Conservation (phyloP, 2,329 filamentous ascomycete species). For the Apiospora phragmitis region DNA sequence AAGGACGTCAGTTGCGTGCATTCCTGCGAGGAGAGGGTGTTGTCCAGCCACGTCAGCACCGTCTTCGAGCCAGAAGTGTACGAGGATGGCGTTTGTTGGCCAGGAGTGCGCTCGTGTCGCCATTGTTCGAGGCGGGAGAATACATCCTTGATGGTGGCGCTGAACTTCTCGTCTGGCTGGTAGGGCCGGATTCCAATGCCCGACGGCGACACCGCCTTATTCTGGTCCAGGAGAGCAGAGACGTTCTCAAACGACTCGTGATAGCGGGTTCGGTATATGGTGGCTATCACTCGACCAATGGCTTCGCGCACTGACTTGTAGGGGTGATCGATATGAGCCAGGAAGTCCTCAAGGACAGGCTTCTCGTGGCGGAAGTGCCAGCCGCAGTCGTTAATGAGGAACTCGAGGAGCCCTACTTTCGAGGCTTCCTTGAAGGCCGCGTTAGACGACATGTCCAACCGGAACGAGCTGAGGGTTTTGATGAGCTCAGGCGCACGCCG, state of each 20-base stretch:
- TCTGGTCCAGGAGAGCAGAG: constrained; percentile 69
- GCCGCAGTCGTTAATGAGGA: constrained; percentile 81
- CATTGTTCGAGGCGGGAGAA: constrained; percentile 82
- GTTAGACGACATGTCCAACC: constrained; percentile 91
- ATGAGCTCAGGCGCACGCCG: constrained; percentile 84
- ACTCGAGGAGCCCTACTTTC: constrained; percentile 88
- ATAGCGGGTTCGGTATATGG: constrained; percentile 87
- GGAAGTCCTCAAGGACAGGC: constrained; percentile 85
- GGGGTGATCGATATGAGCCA: constrained; percentile 90
- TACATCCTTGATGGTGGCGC: constrained; percentile 68
- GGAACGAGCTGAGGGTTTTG: constrained; percentile 79
- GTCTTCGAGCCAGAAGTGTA: constrained; percentile 98
- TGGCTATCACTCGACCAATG: constrained; percentile 85
- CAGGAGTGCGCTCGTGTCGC: constrained; percentile 80
- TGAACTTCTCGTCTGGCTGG: constrained; percentile 72
- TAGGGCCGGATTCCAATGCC: constrained; percentile 87
- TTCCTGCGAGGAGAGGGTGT: constrained; percentile 85
- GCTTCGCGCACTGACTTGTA: constrained; percentile 97
- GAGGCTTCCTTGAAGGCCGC: constrained; percentile 99
- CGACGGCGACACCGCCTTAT: constrained; percentile 74
- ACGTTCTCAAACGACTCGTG: constrained; percentile 92
- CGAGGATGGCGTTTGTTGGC: constrained; percentile 88
- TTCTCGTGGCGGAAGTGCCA: constrained; percentile 95
- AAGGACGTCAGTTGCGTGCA: constrained; percentile 89
- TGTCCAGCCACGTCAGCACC: constrained; percentile 91